phyloP scores from a whole-genome alignment of 208 protist genomes.

The Leishmania amazonensis region DNA sequence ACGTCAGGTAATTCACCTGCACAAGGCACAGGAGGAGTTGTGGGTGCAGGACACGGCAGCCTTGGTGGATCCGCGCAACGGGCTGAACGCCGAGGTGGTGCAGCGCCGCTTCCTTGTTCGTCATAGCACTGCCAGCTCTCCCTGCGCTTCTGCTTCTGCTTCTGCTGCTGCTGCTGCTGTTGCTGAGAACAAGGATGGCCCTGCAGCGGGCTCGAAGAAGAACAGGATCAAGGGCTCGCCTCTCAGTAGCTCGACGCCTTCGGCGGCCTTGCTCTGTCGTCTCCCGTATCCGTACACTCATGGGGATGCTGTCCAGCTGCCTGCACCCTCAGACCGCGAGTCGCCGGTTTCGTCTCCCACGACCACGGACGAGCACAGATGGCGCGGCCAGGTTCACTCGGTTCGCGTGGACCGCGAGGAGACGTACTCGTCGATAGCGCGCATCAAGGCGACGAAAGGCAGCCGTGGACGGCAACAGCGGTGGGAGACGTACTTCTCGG shows the following conservation, averaged over 20 bases:
- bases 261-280: conserved; percentile 26
- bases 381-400: conserved; percentile 43
- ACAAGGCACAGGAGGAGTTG: conserved; percentile 38
- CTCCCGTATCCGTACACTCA: conserved; percentile 44
- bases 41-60: conserved; percentile 47
- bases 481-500: conserved; percentile 66
- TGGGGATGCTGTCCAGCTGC: not conserved
- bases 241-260: not conserved
- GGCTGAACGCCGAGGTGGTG: conserved; percentile 70
- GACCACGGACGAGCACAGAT: conserved; percentile 1
- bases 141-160: not conserved
- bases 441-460: conserved; percentile 45
- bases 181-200: not conserved
- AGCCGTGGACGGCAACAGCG: conserved; percentile 45
- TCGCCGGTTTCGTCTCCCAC: conserved; percentile 4
- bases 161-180: not conserved
- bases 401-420: conserved; percentile 44
- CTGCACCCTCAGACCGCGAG: not conserved
- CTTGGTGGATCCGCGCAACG: conserved; percentile 53
- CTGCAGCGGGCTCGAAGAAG: conserved; percentile 2
- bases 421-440: conserved; percentile 20
- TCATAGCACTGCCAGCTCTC: conserved; percentile 2
- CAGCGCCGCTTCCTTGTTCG: conserved; percentile 69
- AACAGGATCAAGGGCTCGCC: not conserved
- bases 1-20: conserved; percentile 74